Evolutionary conservation across 2,329 filamentous ascomycete species (phyloP).

Genomic region (Diplodia seriata): DNA sequence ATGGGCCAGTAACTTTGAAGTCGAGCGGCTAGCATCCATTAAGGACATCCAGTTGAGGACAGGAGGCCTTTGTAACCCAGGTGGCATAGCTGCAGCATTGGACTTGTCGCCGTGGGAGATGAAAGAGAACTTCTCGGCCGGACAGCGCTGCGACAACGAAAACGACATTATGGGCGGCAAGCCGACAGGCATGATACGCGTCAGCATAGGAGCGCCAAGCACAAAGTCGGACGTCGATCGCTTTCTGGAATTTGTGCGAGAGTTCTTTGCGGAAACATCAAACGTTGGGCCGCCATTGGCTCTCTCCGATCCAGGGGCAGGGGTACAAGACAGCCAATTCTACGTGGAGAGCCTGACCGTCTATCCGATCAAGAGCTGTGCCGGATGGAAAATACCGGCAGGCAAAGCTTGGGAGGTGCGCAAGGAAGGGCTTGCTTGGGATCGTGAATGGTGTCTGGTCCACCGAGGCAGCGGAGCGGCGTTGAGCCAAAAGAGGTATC

Average conservation of each 20-base stretch:
- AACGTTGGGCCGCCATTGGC: constrained; percentile 36
- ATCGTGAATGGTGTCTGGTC: constrained; percentile 94
- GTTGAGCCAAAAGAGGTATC: constrained; percentile 86
- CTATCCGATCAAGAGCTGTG: constrained; percentile 95
- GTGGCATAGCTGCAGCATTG: constrained; percentile 78
- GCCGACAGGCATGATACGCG: constrained; percentile 84
- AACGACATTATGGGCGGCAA: constrained; percentile 83
- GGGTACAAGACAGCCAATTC: constrained; percentile 41
- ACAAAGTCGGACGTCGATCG: constrained; percentile 73
- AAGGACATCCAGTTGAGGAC: constrained; percentile 85
- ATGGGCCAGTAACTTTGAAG: constrained; percentile 82
- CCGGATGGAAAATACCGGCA: constrained; percentile 73
- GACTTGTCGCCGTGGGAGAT: constrained; percentile 80
- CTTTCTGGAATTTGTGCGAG: constrained; percentile 72
- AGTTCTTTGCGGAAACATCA: constrained; percentile 51
- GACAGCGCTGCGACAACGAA: constrained; percentile 82
- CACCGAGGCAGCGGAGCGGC: constrained; percentile 84
- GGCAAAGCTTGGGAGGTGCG: constrained; percentile 75
- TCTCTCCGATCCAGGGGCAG: constrained; percentile 11
- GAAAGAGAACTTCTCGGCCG: constrained; percentile 81
- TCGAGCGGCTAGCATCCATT: constrained; percentile 83
- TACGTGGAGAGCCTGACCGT: constrained; percentile 62
- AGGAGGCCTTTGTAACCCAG: constrained; percentile 90
- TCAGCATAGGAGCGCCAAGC: constrained; percentile 91
- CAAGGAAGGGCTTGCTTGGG: constrained; percentile 87